Percentiles rank a stretch among this genome's conserved stretches.
Conservation (phyloP, 2,329 filamentous ascomycete genomes). For the Paecilomyces niveus region DNA sequence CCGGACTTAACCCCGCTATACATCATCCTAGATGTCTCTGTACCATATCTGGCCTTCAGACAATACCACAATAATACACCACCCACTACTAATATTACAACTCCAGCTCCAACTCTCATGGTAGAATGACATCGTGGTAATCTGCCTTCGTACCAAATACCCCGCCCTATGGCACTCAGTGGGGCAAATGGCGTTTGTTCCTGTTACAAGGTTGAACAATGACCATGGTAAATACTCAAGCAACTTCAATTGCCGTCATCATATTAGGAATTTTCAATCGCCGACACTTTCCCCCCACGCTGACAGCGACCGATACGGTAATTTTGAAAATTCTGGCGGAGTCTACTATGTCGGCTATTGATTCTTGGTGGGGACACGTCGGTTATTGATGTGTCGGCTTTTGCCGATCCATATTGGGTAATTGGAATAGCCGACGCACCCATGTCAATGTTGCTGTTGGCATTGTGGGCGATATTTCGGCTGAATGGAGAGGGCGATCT, state of each 20-base stretch:
- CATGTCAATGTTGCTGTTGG: too few relatives aligned
- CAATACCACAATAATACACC: not conserved
- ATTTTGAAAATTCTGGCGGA: not conserved
- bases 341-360: not conserved
- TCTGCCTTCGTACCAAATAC: not conserved
- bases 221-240: not conserved
- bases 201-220: not conserved
- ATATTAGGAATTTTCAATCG: not conserved
- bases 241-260: not conserved
- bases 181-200: not conserved
- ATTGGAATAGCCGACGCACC: not conserved
- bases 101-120: not conserved
- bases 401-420: not conserved
- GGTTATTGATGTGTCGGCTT: not conserved
- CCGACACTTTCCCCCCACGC: not conserved
- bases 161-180: too few relatives aligned
- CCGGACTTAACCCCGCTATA: not conserved
- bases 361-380: not conserved
- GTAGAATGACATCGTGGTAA: too few relatives aligned
- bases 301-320: not conserved
- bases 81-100: not conserved
- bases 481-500: not conserved
- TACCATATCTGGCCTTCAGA: not conserved
- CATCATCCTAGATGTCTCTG: not conserved
- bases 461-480: not conserved